These are phyloP conservation scores for Phytopythium kandeliae DNA, from an alignment of 352 stramenopile genomes.

Conservation along the genomic window DNA sequence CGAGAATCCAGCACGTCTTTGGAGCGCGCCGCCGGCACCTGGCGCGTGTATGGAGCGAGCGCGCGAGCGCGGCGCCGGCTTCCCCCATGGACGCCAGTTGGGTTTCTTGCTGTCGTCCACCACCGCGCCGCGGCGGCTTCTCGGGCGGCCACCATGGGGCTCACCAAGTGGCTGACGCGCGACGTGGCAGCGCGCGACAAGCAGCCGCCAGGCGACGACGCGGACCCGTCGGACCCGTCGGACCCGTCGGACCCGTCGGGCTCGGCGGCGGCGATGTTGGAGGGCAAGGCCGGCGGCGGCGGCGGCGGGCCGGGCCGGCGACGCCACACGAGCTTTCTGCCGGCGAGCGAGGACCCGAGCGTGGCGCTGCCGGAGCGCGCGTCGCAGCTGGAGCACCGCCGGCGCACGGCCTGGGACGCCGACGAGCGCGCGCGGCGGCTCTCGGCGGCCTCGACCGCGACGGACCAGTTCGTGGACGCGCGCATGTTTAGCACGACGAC, in stretches of 20 bases:
- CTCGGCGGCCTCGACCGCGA: slow-evolving; percentile 14
- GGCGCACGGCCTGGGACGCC: slow-evolving; percentile 5
- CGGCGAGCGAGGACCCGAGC: slow-evolving; percentile 6
- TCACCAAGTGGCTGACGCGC: slow-evolving; percentile 59
- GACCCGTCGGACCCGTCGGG: too few relatives aligned
- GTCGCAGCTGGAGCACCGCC: slow-evolving; percentile 5
- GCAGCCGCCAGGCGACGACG: slow-evolving; percentile 19
- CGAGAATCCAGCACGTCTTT: too few relatives aligned
- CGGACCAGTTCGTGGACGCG: slow-evolving; percentile 11
- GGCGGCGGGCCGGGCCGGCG: slow-evolving; percentile 2
- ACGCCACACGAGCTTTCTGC: slow-evolving; percentile 6
- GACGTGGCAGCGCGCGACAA: slow-evolving; percentile 33
- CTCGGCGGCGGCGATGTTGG: too few relatives aligned
- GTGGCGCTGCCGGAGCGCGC: neutral
- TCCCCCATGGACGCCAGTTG: too few relatives aligned
- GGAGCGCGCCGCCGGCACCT: too few relatives aligned
- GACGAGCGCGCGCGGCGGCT: slow-evolving; percentile 9
- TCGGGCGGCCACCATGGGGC: slow-evolving; percentile 46
- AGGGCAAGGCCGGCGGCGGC: slow-evolving; percentile 8
- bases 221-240: too few relatives aligned
- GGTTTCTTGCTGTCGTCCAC: too few relatives aligned
- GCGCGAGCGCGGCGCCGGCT: too few relatives aligned
- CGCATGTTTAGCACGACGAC: slow-evolving; percentile 19
- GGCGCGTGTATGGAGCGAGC: too few relatives aligned
- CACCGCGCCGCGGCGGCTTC: too few relatives aligned